Percentiles rank a stretch among this genome's conserved stretches.
Evolutionary conservation across 164 flowering plant genomes (phyloP).

Genomic region (Pachysandra terminalis): DNA sequence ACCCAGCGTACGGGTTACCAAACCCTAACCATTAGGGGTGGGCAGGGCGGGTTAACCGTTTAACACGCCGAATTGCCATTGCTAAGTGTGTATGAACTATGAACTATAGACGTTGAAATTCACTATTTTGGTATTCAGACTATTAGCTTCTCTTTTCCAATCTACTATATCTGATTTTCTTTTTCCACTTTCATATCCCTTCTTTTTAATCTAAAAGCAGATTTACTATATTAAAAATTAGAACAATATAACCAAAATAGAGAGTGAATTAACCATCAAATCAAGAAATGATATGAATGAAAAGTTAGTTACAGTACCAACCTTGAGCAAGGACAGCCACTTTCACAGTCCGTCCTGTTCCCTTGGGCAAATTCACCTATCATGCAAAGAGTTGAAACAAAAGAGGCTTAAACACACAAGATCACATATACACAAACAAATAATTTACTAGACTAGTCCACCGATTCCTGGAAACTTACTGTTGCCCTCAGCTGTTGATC

Average conservation of each 20-base stretch:
- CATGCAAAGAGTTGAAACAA: slow-evolving; percentile 5
- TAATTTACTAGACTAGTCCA: not conserved
- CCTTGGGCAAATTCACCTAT: slow-evolving; percentile 95
- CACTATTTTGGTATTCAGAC: not conserved
- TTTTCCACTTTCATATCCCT: not conserved
- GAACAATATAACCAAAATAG: not conserved
- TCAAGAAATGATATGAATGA: not conserved
- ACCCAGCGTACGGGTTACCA: too few species aligned
- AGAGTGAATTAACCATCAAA: not conserved
- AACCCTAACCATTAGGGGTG: too few species aligned
- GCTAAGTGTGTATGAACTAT: too few species aligned
- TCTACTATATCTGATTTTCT: not conserved
- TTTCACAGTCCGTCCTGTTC: slow-evolving; percentile 86
- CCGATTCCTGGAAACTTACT: slow-evolving; percentile 34
- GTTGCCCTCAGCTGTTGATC: slow-evolving; percentile 99
- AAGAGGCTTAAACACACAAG: not conserved
- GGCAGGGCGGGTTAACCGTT: too few species aligned
- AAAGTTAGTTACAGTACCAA: slow-evolving; percentile 17
- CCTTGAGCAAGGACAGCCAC: slow-evolving; percentile 98
- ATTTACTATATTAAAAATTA: not conserved
- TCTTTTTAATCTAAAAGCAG: not conserved
- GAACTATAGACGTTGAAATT: not conserved
- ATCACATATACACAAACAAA: too few species aligned
- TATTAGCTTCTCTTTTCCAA: not conserved
- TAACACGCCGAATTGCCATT: too few species aligned